phyloP scores from a whole-genome alignment of 345 rosid species.

The Psidium guajava region DNA sequence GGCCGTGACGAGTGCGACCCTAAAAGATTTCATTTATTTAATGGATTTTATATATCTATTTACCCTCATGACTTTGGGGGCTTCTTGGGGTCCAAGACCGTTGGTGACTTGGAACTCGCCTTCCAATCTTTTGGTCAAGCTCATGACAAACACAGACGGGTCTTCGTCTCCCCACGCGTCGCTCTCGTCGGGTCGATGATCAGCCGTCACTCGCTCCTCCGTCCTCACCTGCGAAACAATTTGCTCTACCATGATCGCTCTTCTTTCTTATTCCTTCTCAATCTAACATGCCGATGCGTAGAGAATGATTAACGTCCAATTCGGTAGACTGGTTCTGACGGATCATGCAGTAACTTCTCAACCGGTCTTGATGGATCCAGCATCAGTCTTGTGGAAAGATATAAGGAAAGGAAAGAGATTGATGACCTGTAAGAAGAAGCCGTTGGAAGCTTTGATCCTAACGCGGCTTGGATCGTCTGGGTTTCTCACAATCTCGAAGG shows the following conservation, averaged over 20 bases:
- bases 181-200: conserved; percentile 1
- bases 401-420: background rate
- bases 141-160: conserved; percentile 36
- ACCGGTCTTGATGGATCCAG: background rate
- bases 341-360: background rate
- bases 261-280: background rate
- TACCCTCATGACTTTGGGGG: conserved; percentile 40
- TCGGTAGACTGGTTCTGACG: background rate
- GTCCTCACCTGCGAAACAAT: conserved; percentile 18
- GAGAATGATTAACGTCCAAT: background rate
- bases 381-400: background rate
- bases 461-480: conserved; percentile 15
- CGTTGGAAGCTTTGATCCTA: conserved; percentile 44
- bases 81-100: conserved; percentile 35
- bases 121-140: conserved; percentile 2
- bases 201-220: conserved; percentile 40
- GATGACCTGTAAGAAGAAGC: conserved; percentile 38
- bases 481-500: conserved; percentile 30
- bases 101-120: conserved; percentile 63
- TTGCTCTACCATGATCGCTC: background rate
- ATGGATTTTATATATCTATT: background rate
- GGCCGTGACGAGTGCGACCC: too few species aligned
- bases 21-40: too few species aligned
- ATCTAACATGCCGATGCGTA: background rate
- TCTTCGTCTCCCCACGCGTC: conserved; percentile 31